Evolutionary conservation across 2,329 filamentous ascomycete species (phyloP), one percentile per base, ranked within the genome.

Genomic region (Pseudopyricularia javanii): DNA sequence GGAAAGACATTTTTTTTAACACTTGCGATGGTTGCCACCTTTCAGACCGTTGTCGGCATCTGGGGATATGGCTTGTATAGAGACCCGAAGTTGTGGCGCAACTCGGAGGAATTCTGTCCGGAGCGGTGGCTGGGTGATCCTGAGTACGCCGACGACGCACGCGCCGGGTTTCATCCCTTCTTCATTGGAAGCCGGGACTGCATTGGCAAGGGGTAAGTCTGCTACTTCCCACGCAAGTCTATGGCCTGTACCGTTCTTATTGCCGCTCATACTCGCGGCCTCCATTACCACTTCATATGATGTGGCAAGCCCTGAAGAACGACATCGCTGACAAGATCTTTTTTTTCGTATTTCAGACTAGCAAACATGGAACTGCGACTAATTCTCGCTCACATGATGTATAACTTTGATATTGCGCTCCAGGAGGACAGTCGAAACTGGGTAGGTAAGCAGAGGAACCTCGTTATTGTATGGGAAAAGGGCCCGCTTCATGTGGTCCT

Each of bases 91-190:
- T 11, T 43, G 37, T 43, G 37, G 37, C 37, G 59, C 4, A 50
- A 58, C 3, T 60, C 64, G 5, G 32, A 58, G 17, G 51, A 56
- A 5, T 68, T 67, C 49, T 49, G 58, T 12, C 66, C 66, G 0
- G 64, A 67, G 53, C 58, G 66, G 1, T 68, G 66, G 64, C 57
- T 71, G 1, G 47, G 17, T 15, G 65, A 69, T 9, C 47, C 47
- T 14, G 24, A 48, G 14, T 7, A 61, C 60, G 7, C 76, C 69
- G 57, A 58, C 15, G 74, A 78, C 55, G 67, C 64, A 45, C 63
- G 65, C 43, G 67, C 68, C 0, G 68, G 66, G 2, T 40, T 56
- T 35, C 52, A 59, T 34, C 56, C 56, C 4, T 59, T 59, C 50
- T 43, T 30, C 17, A 7, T 49, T 9, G 57, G 57, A 0, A 50